Conservation (phyloP, 371 early-diverging fungal species). For the Phascolomyces articulosus region DNA sequence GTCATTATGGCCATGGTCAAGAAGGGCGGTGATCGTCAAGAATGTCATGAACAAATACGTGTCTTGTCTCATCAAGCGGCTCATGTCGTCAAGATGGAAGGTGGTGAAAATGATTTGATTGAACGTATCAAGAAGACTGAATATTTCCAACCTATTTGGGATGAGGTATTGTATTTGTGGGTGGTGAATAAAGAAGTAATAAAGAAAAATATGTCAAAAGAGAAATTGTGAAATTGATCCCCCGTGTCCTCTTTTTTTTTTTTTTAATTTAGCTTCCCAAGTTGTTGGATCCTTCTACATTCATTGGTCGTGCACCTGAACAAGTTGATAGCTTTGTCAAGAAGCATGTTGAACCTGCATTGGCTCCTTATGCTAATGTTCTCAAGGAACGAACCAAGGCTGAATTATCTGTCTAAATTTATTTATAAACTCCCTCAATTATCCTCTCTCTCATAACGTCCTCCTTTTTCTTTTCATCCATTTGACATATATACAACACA, state of each 20-base stretch:
- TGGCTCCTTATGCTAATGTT: constrained; percentile 74
- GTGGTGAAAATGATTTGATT: constrained; percentile 94
- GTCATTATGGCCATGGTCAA: constrained; percentile 99
- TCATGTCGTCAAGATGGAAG: constrained; percentile 88
- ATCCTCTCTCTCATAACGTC: no score
- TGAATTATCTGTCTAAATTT: constrained; percentile 62
- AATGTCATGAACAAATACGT: constrained; percentile 96
- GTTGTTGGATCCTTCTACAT: constrained; percentile 90
- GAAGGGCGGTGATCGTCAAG: constrained; percentile 96
- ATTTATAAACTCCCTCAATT: neutral
- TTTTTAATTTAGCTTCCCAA: constrained; percentile 59
- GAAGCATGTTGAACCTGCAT: constrained; percentile 84
- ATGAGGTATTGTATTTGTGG: constrained; percentile 38
- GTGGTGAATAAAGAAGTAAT: neutral
- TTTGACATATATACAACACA: neutral
- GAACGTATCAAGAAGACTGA: constrained; percentile 80
- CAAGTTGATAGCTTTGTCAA: constrained; percentile 88
- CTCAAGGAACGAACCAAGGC: constrained; percentile 60
- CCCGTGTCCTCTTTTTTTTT: neutral
- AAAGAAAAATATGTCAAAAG: neutral
- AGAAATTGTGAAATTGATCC: neutral
- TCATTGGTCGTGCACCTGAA: constrained; percentile 94
- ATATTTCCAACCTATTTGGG: constrained; percentile 90
- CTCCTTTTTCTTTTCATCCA: neutral
- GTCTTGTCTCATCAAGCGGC: constrained; percentile 95